Base-by-base conservation (phyloP, 2,329 filamentous ascomycete genomes). In the Cladophialophora immunda region DNA sequence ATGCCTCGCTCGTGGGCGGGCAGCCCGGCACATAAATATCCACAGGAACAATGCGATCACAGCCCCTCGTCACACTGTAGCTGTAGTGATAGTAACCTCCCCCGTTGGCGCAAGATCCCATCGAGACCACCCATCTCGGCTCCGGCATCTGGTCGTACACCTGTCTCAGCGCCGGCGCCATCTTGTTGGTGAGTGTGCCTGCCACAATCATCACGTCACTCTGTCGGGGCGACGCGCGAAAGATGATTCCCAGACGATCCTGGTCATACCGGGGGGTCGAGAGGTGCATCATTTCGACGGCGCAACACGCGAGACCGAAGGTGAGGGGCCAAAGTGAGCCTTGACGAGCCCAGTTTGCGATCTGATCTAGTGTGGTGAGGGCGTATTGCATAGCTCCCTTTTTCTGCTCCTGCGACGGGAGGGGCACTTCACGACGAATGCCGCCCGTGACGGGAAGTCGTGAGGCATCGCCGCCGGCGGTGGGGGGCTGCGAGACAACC, bases 61-160 rank as follows among this genome's bases (percentile, higher is more conserved):
- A 92, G 6, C 91, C 91, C 64, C 91, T 85, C 53, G 90, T 88
- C 50, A 93, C 91, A 72, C 85, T 88, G 81, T 94, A 94, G 79
- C 89, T 91, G 82, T 94, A 94, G 81, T 94, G 92, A 79, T 94
- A 94, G 82, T 94, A 94, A 62, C 92, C 92, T 68, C 92, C 92
- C 59, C 92, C 92, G 79, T 94, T 94, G 68, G 92, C 92, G 78
- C 92, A 94, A 75, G 89, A 92, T 13, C 92, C 92, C 92, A 94
- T 94, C 73, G 89, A 92, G 75, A 91, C 86, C 25, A 94, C 92
- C 92, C 92, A 97, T 76, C 91, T 86, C 19, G 93, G 93, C 34
- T 97, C 93, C 32, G 93, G 92, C 93, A 97, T 97, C 84, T 97
- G 93, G 80, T 97, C 93, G 82, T 97, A 97, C 69, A 96, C 90